Base-by-base conservation (phyloP, 352 stramenopile species). In the Phytophthora pinifolia region DNA sequence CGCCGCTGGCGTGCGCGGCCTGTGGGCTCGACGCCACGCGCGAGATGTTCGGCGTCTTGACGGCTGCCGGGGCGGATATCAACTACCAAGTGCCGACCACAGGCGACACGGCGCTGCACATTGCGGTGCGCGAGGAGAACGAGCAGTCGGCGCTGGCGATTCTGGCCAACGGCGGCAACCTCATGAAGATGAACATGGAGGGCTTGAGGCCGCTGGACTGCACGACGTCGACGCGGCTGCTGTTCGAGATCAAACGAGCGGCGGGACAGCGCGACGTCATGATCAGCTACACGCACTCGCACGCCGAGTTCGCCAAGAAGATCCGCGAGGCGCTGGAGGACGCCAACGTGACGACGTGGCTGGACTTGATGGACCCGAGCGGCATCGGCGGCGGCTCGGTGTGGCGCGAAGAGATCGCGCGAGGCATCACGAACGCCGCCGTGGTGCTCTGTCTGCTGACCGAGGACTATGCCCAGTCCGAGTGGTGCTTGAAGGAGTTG, bases 281-380 rank as follows among this genome's bases (percentile, higher is more conserved):
- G 84, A 92, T 94, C 58, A 94, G 84, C 65, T 92, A 94, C 64
- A 94, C 84, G 25, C 84, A 94, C 54, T 86, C 84, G 29, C 84
- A 94, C 53, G 63, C 67, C 6, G 80, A 91, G 64, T 92, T 94
- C 66, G 83, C 82, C 10, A 86, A 79, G 41, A 92, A 92, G 46
- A 55, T 92, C 29, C 82, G 84, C 36, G 72, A 78, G 41, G 73
- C 67, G 10, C 54, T 94, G 0, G 84, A 92, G 62, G 65, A 83
- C 15, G 72, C 79, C 0, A 88, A 91, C 34, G 71, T 94, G 12
- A 94, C 84, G n/a, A 92, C 82, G 17, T 94, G 84, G 84, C 57
- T 94, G 18, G 84, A 94, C 45, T 66, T 92, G 34, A 93, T 94
- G 84, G 84, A 94, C 43, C 82, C 82, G 7, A 92, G 80, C 44